Percentiles rank a stretch among this genome's conserved stretches.
Evolutionary conservation across 1,139 yeast genomes (phyloP).

Genomic region (Groenewaldozyma sp.): DNA sequence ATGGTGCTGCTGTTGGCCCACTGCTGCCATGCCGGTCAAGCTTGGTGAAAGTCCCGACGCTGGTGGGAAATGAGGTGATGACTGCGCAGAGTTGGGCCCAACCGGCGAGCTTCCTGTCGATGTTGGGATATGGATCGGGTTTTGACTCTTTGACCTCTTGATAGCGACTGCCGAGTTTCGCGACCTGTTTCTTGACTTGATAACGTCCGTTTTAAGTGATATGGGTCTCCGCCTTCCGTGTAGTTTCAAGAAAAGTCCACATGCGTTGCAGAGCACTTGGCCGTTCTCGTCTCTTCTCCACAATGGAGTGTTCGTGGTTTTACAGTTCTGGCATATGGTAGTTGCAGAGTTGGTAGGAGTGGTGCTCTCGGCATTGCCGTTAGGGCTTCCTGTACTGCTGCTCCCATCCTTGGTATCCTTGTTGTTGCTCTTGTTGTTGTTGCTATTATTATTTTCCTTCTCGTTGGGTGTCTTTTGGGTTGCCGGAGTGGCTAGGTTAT

Average conservation of each 20-base stretch:
- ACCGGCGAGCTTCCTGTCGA: slow-evolving; percentile 6
- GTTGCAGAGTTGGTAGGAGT: slow-evolving; percentile 5
- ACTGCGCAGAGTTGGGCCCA: slow-evolving; percentile 16
- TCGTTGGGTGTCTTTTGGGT: not conserved
- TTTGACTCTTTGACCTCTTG: slow-evolving; percentile 14
- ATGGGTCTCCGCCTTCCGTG: slow-evolving; percentile 92
- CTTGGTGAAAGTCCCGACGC: slow-evolving; percentile 16
- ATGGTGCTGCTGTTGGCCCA: too few relatives aligned
- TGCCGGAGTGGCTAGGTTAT: too few relatives aligned
- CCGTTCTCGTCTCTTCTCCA: slow-evolving; percentile 95
- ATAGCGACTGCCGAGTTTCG: slow-evolving; percentile 15
- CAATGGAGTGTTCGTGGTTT: slow-evolving; percentile 83
- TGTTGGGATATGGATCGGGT: slow-evolving; percentile 16
- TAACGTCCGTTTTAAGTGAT: slow-evolving; percentile 81
- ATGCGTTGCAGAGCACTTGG: slow-evolving; percentile 86
- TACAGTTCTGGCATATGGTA: slow-evolving; percentile 79
- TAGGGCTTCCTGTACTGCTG: too few relatives aligned
- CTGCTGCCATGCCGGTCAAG: slow-evolving; percentile 8
- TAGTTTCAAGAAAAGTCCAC: slow-evolving; percentile 79
- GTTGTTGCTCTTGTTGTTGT: slow-evolving; percentile 1
- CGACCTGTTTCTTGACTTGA: slow-evolving; percentile 71
- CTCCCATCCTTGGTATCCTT: not conserved
- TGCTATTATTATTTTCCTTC: not conserved
- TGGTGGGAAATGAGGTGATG: slow-evolving; percentile 19
- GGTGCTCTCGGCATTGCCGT: too few relatives aligned